Base-by-base conservation (phyloP, 2,329 filamentous ascomycete genomes). In the Ophiostoma sp. region DNA sequence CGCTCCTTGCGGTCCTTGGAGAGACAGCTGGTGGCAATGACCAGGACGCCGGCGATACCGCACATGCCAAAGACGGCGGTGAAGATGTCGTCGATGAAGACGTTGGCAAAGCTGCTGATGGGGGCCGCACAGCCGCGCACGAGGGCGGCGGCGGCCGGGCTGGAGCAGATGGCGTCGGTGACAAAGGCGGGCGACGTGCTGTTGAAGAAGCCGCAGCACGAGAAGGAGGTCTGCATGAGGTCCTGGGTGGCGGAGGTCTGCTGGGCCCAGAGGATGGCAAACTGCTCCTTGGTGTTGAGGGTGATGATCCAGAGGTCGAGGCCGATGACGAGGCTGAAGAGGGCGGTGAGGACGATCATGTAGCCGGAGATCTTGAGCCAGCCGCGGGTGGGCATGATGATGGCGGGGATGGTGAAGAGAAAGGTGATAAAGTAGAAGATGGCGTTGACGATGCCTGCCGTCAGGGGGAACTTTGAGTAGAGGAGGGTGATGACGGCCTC, bases 141-240 rank as follows among this genome's bases (percentile, higher is more conserved):
- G 48, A 91, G 83, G 17, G 89, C 88, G 1, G 92, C 91, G 52
- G 89, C 85, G 2, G 90, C 86, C 7, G 90, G 86, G 76, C 88
- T 91, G 11, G 87, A 84, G 78, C 92, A 95, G 1, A 84, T 86
- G 6, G 78, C 74, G 75, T 94, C 89, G 70, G 86, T 87, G 73
- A 92, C 83, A 77, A 94, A 94, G 68, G 89, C 87, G 13, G 90
- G 90, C 15, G 86, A 84, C 4, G 88, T 90, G 78, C 85, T 87
- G 80, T 93, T 92, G 75, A 86, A 80, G 80, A 92, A 95, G 72
- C 92, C 92, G 75, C 92, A 95, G 86, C 92, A 95, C 75, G 87
- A 78, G 78, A 94, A 94, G 76, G 85, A 83, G 75, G 86, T 84
- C 79, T 95, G 91, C 77, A 95, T 83, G 69, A 94, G 80, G 73